Percentiles rank a stretch among this genome's conserved stretches.
Conservation (phyloP, 306 rosid genomes). For the apple (Malus domestica) region ASM211411v1 NC_041790.1:4708501-4709000, state of each 20-base stretch:
- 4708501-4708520: neutral
- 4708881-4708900: slow-evolving; percentile 1
- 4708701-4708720: neutral
- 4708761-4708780: neutral
- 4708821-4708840: too few species aligned
- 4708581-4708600: too few species aligned
- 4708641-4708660: neutral
- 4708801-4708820: too few species aligned
- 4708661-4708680: neutral
- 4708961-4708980: slow-evolving; percentile 80
- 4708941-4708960: slow-evolving; percentile 89
- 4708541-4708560: neutral
- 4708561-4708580: too few species aligned
- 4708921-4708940: slow-evolving; percentile 46
- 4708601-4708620: too few species aligned
- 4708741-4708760: neutral
- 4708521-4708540: neutral
- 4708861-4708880: neutral
- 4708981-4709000: slow-evolving; percentile 95
- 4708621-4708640: too few species aligned
- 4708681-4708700: neutral
- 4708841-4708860: too few species aligned
- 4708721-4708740: neutral
- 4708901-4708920: neutral
- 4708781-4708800: too few species aligned